Conservation (phyloP, 1,284 basidiomycete genomes). For the Cryptococcus neoformans region DNA sequence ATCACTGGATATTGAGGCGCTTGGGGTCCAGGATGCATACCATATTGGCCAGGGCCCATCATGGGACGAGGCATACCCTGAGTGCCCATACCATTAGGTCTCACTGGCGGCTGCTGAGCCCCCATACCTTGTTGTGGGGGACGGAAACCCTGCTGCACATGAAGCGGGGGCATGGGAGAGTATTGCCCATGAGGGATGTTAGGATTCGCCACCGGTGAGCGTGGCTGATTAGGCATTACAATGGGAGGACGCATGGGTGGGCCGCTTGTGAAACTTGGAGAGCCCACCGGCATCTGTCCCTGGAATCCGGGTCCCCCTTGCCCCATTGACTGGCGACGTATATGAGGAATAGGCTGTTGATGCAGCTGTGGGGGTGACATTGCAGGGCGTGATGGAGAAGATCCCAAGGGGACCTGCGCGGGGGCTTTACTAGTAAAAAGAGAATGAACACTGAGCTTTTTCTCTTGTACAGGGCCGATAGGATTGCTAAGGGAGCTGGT, state of each 20-base stretch:
- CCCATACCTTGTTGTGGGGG: conserved; percentile 12
- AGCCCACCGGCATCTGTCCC: conserved; percentile 16
- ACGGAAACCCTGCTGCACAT: conserved; percentile 34
- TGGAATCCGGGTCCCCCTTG: conserved; percentile 24
- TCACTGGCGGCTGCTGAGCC: conserved; percentile 11
- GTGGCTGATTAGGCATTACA: conserved; percentile 25
- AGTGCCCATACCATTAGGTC: conserved; percentile 17
- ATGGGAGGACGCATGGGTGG: conserved; percentile 26
- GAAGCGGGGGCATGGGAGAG: conserved; percentile 17
- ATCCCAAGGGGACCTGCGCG: conserved; percentile 4
- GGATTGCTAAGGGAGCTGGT: conserved; percentile 54
- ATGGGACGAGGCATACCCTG: conserved; percentile 17
- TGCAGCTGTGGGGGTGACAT: conserved; percentile 17
- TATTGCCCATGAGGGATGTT: conserved; percentile 15
- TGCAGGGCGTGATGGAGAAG: conserved; percentile 11
- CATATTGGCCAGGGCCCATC: conserved; percentile 24
- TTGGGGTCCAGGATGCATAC: conserved; percentile 33
- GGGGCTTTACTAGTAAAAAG: conserved; percentile 34
- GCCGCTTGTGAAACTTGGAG: conserved; percentile 13
- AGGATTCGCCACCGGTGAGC: conserved; percentile 30
- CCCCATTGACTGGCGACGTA: conserved; percentile 32
- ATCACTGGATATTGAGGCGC: conserved; percentile 29
- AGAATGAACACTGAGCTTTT: conserved; percentile 35
- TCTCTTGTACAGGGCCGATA: conserved; percentile 21
- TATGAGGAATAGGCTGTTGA: conserved; percentile 17